These are phyloP conservation scores for Fragaria ananassa DNA, from an alignment of 306 rosid species.

Conservation along the genomic window DNA sequence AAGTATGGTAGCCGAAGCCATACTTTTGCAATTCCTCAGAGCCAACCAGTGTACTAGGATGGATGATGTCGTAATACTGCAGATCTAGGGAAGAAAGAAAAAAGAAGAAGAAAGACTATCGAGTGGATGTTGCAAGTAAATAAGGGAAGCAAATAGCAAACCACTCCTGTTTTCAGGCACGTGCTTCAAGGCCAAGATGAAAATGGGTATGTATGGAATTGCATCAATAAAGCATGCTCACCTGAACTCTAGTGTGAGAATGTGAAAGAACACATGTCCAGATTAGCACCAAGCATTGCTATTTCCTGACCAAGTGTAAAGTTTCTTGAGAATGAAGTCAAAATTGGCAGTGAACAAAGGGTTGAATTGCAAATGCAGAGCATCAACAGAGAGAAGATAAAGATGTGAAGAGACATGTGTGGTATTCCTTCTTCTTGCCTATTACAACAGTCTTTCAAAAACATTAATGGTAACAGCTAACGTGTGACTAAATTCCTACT, in stretches of 20 bases:
- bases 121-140: not conserved
- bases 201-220: not conserved
- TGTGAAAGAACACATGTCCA: not conserved
- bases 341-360: slow-evolving; percentile 20
- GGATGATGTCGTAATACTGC: not conserved
- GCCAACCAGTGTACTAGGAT: not conserved
- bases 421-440: slow-evolving; percentile 8
- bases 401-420: not conserved
- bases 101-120: not conserved
- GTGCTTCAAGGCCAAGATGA: not conserved
- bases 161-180: not conserved
- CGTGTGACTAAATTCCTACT: slow-evolving; percentile 25
- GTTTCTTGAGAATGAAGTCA: slow-evolving; percentile 11
- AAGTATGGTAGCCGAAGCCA: not conserved
- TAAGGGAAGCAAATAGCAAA: not conserved
- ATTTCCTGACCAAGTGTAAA: not conserved
- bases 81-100: not conserved
- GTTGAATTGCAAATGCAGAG: not conserved
- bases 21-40: not conserved
- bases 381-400: not conserved
- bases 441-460: not conserved
- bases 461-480: slow-evolving; percentile 1
- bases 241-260: not conserved
- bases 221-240: not conserved
- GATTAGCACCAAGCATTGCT: slow-evolving; percentile 2